Base-by-base conservation (phyloP, 371 early-diverging fungal genomes). In the Polyrhizophydium stewartii region DNA sequence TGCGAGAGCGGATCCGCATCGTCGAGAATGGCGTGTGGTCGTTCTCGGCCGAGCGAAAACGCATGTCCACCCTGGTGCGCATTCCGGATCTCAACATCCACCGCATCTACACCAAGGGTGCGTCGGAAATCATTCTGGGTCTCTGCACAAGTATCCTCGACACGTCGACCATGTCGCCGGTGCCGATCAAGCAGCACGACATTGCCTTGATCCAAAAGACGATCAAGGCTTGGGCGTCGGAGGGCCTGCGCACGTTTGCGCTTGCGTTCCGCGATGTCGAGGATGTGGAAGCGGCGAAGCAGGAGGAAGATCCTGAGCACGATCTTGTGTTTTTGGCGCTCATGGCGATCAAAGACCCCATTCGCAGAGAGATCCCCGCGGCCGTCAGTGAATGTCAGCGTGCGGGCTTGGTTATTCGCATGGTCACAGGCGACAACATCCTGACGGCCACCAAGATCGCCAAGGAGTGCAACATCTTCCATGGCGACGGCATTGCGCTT, bases 351-450 rank as follows among this genome's bases (percentile, higher is more conserved):
- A 79, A 89, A 82, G 97, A 95, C 76, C 95, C 94, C 21, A 81
- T 93, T 35, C 86, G 94, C 52, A 88, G 87, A 45, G 93, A 89
- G 63, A 94, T 94, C 7, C 84, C 84, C 21, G 87, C 86, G 69
- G 88, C 92, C 25, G 91, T 95, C 3, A 78, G 75, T 30, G 78
- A 77, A 40, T 94, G 93, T 70, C 82, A 86, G 61, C 78, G 81
- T 58, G 96, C 97, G 40, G 96, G 96, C 61, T 89, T 96, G 16
- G 80, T 84, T 70, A 92, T 95, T 19, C 87, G 92, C 40, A 95
- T 96, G 92, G 89, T 93, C 53, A 97, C 97, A 7, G 97, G 97
- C 61, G 97, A 97, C 78, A 94, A 94, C 68, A 89, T 35, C 35
- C 35, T 35, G 7, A 35, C 35, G 7, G 35, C 35, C 35, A 35